Conservation (phyloP, 1,139 yeast species). For the Kodamaea arcana region DNA sequence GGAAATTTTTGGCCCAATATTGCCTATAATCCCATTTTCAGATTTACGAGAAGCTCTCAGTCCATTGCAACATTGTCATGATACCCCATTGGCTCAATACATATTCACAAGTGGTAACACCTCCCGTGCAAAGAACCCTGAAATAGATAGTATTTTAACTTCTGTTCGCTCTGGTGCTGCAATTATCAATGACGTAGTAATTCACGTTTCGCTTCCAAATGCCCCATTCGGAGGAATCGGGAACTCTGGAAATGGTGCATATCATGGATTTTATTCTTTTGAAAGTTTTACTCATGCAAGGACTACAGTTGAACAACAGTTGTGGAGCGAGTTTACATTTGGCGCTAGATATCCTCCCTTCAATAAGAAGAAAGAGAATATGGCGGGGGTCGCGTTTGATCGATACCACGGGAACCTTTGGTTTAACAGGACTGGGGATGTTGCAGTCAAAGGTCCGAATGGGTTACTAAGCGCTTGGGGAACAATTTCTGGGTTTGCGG, state of each 20-base stretch:
- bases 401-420: constrained; percentile 26
- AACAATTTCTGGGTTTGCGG: constrained; percentile 27
- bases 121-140: constrained; percentile 35
- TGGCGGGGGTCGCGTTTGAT: constrained; percentile 22
- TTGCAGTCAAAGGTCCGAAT: constrained; percentile 34
- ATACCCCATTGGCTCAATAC: constrained; percentile 86
- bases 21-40: constrained; percentile 64
- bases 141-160: constrained; percentile 48
- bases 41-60: constrained; percentile 47
- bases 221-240: constrained; percentile 96
- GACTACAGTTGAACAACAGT: constrained; percentile 63
- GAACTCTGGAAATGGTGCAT: constrained; percentile 71
- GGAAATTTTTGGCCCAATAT: constrained; percentile 82
- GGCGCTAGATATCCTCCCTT: constrained; percentile 71
- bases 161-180: constrained; percentile 72
- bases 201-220: constrained; percentile 67
- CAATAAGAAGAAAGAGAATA: constrained; percentile 27
- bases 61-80: constrained; percentile 50
- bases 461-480: constrained; percentile 31
- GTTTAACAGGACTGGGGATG: constrained; percentile 36
- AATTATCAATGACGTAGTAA: constrained; percentile 66
- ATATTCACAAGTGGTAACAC: constrained; percentile 54
- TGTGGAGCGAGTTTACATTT: constrained; percentile 58
- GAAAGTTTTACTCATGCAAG: constrained; percentile 74
- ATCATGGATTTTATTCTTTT: constrained; percentile 77